Evolutionary conservation across 2,329 filamentous ascomycete genomes (phyloP).

Genomic region (Hymenoscyphus linearis): DNA sequence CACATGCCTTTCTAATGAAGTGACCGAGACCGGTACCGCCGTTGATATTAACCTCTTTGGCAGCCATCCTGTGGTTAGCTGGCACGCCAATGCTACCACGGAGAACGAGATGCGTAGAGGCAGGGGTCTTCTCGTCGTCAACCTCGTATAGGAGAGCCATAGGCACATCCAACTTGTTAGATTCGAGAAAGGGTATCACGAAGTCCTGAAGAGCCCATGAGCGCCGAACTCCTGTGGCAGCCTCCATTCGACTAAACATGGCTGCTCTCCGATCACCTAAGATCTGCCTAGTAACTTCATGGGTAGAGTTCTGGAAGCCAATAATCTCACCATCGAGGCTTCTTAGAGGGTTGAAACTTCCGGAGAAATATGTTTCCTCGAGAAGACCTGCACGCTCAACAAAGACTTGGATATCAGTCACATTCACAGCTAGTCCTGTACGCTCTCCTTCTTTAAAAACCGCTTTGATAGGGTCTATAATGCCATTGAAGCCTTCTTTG

Average conservation of each 20-base stretch:
- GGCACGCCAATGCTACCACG: conserved; percentile 24
- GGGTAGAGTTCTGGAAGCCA: conserved; percentile 24
- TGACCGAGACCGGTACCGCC: conserved; percentile 21
- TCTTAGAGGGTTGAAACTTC: conserved; percentile 26
- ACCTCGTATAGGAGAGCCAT: conserved; percentile 27
- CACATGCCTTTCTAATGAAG: conserved; percentile 18
- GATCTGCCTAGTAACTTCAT: conserved; percentile 24
- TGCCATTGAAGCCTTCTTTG: conserved; percentile 18
- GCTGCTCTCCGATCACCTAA: conserved; percentile 21
- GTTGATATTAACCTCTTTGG: conserved; percentile 16
- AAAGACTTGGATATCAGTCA: conserved; percentile 24
- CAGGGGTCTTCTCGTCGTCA: conserved; percentile 21
- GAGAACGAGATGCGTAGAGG: conserved; percentile 9
- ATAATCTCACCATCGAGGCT: conserved; percentile 21
- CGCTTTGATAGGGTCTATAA: conserved; percentile 15
- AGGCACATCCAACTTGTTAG: conserved; percentile 24
- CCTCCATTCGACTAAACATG: conserved; percentile 22
- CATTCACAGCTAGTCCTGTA: conserved; percentile 17
- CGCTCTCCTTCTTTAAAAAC: conserved; percentile 20
- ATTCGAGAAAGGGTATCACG: conserved; percentile 21
- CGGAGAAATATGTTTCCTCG: conserved; percentile 28
- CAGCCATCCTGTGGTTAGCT: conserved; percentile 17
- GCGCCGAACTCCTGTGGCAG: conserved; percentile 10
- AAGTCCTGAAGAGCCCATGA: conserved; percentile 11
- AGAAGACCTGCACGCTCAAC: conserved; percentile 22